Conservation (phyloP, 2,329 filamentous ascomycete genomes). For the Cordyceps tenuipes region DNA sequence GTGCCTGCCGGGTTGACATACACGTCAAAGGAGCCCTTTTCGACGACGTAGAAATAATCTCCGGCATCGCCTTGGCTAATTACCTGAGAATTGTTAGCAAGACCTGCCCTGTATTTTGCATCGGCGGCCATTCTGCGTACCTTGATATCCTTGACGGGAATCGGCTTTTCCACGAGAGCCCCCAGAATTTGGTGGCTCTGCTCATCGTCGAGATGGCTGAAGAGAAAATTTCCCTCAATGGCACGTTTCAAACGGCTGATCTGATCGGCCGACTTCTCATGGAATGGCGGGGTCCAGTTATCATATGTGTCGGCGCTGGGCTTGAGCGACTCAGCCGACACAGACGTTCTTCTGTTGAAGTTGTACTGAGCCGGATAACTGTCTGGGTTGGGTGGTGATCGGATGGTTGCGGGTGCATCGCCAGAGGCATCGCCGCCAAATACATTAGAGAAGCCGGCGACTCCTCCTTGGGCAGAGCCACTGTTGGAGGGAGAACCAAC, state of each 20-base stretch:
- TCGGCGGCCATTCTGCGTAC: conserved; percentile 27
- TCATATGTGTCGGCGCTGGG: conserved; percentile 75
- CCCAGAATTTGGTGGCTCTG: conserved; percentile 80
- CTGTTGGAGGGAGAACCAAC: conserved; percentile 66
- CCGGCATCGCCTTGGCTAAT: conserved; percentile 93
- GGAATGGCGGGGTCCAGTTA: conserved; percentile 82
- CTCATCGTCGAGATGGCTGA: conserved; percentile 90
- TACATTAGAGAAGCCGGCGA: conserved; percentile 38
- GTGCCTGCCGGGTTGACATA: conserved; percentile 74
- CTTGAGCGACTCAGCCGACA: conserved; percentile 93
- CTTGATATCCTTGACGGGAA: conserved; percentile 80
- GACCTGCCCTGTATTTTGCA: background rate
- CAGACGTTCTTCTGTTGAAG: conserved; percentile 84
- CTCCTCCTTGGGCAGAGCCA: conserved; percentile 39
- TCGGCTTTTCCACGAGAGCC: conserved; percentile 87
- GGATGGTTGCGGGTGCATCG: conserved; percentile 38
- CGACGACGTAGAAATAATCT: conserved; percentile 96
- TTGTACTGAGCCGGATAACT: conserved; percentile 90
- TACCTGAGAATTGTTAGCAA: conserved; percentile 50
- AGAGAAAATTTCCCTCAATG: conserved; percentile 86
- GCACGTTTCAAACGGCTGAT: conserved; percentile 68
- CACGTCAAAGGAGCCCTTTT: conserved; percentile 83
- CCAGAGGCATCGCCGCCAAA: conserved; percentile 45
- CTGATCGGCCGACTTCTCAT: conserved; percentile 78
- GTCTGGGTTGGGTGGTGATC: conserved; percentile 49